A percentile compares a stretch with the other conserved stretches of the same genome.
phyloP scores from a whole-genome alignment of 805 yeast genomes.

The Saccharomycopsis selenospora region DNA sequence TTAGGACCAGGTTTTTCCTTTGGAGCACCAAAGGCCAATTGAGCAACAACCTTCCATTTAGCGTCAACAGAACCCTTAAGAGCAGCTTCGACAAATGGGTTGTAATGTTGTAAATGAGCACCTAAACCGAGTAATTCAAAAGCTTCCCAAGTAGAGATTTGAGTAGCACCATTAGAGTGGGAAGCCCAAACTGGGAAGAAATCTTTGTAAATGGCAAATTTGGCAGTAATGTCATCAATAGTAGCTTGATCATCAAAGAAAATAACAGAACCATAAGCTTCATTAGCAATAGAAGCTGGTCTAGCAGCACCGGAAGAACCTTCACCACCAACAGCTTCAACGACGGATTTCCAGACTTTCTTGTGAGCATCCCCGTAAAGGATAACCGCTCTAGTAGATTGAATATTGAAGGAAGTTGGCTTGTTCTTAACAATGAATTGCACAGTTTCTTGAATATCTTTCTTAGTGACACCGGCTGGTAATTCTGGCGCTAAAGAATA shows the following conservation, averaged over 20 bases:
- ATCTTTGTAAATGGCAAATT: slow-evolving; percentile 37
- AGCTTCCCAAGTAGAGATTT: slow-evolving; percentile 44
- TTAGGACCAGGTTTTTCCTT: slow-evolving; percentile 33
- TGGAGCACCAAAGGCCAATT: slow-evolving; percentile 44
- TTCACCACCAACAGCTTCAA: slow-evolving; percentile 29
- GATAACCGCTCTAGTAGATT: slow-evolving; percentile 42
- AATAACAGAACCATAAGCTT: slow-evolving; percentile 42
- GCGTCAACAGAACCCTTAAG: slow-evolving; percentile 36
- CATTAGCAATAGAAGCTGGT: slow-evolving; percentile 37
- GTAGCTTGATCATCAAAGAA: slow-evolving; percentile 40
- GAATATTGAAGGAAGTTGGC: slow-evolving; percentile 48
- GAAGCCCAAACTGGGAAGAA: slow-evolving; percentile 43
- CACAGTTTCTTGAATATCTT: slow-evolving; percentile 35
- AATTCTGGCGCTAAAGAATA: slow-evolving; percentile 39
- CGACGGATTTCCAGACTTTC: slow-evolving; percentile 39
- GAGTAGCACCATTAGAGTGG: slow-evolving; percentile 43
- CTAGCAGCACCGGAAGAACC: slow-evolving; percentile 34
- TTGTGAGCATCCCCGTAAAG: slow-evolving; percentile 40
- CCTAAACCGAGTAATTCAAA: slow-evolving; percentile 40
- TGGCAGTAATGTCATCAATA: slow-evolving; percentile 34
- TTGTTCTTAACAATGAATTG: slow-evolving; percentile 39
- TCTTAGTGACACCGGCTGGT: slow-evolving; percentile 35
- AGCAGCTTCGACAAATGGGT: slow-evolving; percentile 36
- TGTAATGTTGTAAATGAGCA: slow-evolving; percentile 48
- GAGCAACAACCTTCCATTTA: slow-evolving; percentile 40